These are phyloP conservation scores for Penicillium macrosclerotiorum DNA, from an alignment of 495 filamentous ascomycete species.

Conservation along the genomic window DNA sequence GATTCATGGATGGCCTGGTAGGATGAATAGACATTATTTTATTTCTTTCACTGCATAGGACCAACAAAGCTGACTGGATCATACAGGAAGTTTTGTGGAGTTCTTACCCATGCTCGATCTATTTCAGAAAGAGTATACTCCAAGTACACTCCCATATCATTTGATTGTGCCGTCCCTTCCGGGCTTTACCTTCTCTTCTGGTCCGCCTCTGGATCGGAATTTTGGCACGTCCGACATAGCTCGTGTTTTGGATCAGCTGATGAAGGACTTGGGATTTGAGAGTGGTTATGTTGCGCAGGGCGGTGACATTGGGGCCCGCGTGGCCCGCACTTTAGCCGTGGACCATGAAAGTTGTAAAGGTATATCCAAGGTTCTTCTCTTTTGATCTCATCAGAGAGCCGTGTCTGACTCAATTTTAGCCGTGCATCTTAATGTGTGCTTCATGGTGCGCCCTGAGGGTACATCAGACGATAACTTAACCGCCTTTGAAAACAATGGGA, in stretches of 20 bases:
- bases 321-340: constrained; percentile 45
- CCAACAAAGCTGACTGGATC: background rate
- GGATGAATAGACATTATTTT: too few relatives aligned
- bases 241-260: constrained; percentile 54
- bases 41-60: background rate
- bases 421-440: constrained; percentile 34
- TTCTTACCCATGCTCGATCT: constrained; percentile 49
- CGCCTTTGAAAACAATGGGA: constrained; percentile 31
- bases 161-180: constrained; percentile 64
- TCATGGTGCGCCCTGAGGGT: constrained; percentile 56
- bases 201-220: constrained; percentile 48
- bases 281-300: constrained; percentile 63
- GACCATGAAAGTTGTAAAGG: constrained; percentile 45
- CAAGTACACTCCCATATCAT: constrained; percentile 60
- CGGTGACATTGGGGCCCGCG: constrained; percentile 60
- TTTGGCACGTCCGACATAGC: constrained; percentile 42
- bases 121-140: constrained; percentile 50
- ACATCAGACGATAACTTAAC: constrained; percentile 49
- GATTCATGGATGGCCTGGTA: constrained; percentile 62
- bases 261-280: constrained; percentile 58
- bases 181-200: constrained; percentile 59
- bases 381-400: background rate
- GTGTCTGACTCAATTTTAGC: constrained; percentile 22
- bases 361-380: constrained; percentile 12
- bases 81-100: constrained; percentile 54